Evolutionary conservation across 1,284 basidiomycete genomes (phyloP).

Genomic region (Cerioporus squamosus): DNA sequence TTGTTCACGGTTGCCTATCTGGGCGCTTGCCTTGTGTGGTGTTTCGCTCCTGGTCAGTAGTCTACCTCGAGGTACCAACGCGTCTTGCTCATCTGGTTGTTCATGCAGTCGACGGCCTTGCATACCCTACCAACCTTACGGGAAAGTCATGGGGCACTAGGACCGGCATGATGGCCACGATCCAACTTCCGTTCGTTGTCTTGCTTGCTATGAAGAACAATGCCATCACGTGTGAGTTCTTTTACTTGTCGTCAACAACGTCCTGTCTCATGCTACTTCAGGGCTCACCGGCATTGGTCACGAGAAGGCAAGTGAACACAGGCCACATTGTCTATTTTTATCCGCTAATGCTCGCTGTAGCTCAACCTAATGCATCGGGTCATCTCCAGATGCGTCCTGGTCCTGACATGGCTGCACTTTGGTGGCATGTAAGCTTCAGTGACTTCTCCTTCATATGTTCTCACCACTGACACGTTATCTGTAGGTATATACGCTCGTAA

Average conservation of each 20-base stretch:
- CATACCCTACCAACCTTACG: constrained; percentile 23
- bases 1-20: constrained; percentile 30
- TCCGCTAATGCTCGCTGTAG: constrained; percentile 5
- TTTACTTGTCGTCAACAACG: background rate
- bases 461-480: too few species aligned
- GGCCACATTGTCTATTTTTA: too few species aligned
- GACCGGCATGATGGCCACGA: constrained; percentile 39
- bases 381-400: constrained; percentile 28
- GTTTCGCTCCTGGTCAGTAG: constrained; percentile 29
- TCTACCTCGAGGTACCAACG: background rate
- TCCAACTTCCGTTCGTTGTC: constrained; percentile 44
- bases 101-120: constrained; percentile 2
- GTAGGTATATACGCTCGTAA: too few species aligned
- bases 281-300: constrained; percentile 45
- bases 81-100: background rate
- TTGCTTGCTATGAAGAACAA: constrained; percentile 47
- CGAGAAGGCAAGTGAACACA: constrained; percentile 35
- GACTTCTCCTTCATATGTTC: background rate
- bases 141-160: constrained; percentile 33
- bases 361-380: constrained; percentile 35
- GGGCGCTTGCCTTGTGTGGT: constrained; percentile 31
- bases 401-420: constrained; percentile 33
- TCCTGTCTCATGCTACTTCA: constrained; percentile 11
- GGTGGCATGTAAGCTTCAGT: constrained; percentile 26
- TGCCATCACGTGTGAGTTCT: constrained; percentile 39